phyloP scores from a whole-genome alignment of 106 monocot genomes.

The Apostasia shenzhenica region DNA sequence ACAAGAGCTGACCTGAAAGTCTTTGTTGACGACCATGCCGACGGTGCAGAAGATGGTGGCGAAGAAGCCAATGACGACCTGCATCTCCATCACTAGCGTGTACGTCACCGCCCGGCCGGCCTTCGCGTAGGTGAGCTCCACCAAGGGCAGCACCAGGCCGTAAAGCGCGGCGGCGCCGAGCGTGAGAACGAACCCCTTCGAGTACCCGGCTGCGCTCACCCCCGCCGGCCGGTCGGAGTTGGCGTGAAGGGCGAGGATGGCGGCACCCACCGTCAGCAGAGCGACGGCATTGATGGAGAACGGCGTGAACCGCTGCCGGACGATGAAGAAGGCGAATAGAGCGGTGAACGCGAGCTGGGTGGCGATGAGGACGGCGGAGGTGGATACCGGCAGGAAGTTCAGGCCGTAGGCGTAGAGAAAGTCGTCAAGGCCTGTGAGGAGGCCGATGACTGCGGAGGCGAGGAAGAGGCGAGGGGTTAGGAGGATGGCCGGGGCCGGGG shows the following conservation, averaged over 20 bases:
- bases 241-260: constrained; percentile 9
- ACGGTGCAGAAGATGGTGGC: constrained; percentile 23
- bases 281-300: constrained; percentile 13
- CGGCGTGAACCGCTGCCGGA: constrained; percentile 12
- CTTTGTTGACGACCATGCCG: constrained; percentile 21
- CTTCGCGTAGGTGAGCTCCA: constrained; percentile 21
- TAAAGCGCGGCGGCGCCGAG: constrained; percentile 10
- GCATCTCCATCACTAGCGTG: constrained; percentile 7
- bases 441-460: constrained; percentile 1
- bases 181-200: constrained; percentile 14
- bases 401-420: constrained; percentile 27
- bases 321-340: constrained; percentile 11
- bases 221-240: constrained; percentile 13
- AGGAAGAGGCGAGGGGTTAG: constrained; percentile 3
- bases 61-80: constrained; percentile 16
- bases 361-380: background rate
- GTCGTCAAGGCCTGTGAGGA: constrained; percentile 13
- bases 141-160: constrained; percentile 21
- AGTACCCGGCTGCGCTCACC: constrained; percentile 4
- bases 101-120: constrained; percentile 4
- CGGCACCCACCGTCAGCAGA: constrained; percentile 17
- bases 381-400: constrained; percentile 16
- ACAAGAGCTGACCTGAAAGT: constrained; percentile 19
- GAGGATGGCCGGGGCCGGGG: background rate
- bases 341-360: constrained; percentile 17